Evolutionary conservation across 2,329 filamentous ascomycete species (phyloP), one percentile per base, ranked within the genome.

Genomic region (Elsinoe necatrix): DNA sequence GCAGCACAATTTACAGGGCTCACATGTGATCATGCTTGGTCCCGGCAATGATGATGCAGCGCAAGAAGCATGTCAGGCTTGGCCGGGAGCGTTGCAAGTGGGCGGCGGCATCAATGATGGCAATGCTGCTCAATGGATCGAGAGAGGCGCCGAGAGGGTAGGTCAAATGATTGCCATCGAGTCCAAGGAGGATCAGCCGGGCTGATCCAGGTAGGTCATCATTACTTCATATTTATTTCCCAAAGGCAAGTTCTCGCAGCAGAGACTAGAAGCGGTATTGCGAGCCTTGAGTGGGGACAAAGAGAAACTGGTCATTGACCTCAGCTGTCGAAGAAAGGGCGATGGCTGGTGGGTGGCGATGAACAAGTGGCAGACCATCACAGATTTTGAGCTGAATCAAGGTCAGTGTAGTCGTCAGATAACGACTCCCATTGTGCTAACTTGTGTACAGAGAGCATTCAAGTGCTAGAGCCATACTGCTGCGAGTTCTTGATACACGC

Each of bases 311-410:
- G 92, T 98, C 63, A 91, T 98, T 68, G 93, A 98, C 68, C 80
- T 98, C 21, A 95, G 90, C 72, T 98, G 93, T 69, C 83, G 93
- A 54, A 79, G 84, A 58, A 85, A 84, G 59, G 86, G 79, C 35
- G 77, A 85, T 57, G 85, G 76, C 37, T 98, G 93, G 93, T 90
- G 87, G 66, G 93, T 98, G n/a, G 92, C 93, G 56, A 98, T 95
- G 86, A 89, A 98, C 72, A 95, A 95, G 71, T 98, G 93, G 93
- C 93, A 97, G 77, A 95, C 89, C 1, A 85, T 97, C 57, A 97
- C 93, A 1, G 89, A 96, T 66, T 95, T 95, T 84, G 89, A 96
- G 69, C 83, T 98, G 62, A 92, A 85, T 61, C 77, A 87, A 78
- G 87, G 92, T 91, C 73, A 57, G 72, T n/a, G 48, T 18, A 21